Base-by-base conservation (phyloP, 805 yeast genomes). In the Aciculoconidium aculeatum region DNA sequence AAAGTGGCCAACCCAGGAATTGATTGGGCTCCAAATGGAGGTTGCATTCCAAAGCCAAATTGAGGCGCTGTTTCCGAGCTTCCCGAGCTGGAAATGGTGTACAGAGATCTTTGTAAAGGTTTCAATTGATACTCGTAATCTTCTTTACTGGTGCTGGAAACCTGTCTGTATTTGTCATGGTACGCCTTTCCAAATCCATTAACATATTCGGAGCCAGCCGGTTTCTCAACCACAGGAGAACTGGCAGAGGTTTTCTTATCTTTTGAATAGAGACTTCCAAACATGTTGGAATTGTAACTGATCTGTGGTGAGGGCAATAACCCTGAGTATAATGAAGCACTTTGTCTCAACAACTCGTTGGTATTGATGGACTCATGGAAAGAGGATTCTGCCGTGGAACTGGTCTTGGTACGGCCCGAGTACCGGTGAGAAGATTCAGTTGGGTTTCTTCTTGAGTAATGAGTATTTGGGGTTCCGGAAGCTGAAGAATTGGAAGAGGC, bases 281-380 rank as follows among this genome's bases (percentile, higher is more conserved):
- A 55, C 20, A 54, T 38, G 17, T 52, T 51, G 2, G 61, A 49
- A 6, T 49, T 37, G 27, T 50, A 49, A 30, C 58, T 51, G 16
- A 60, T 56, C 37, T 60, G 66, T 3, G 66, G 66, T 1, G 66
- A 61, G 1, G 67, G 66, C n/a, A 60, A 42, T 6, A 52, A 29
- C 9, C 49, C 65, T 2, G 64, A 55, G 19, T 44, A 43, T 8
- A 55, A 36, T 4, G 61, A 55, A 3, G 50, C 52, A 30, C 55
- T 51, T 12, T 49, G 55, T 24, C 47, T 49, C 49, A 55, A 49
- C 18, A 56, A 36, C 30, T 49, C 54, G 10, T 49, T 54, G 9
- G 57, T 53, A 32, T 50, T 37, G 21, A 51, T 37, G 1, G 61
- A 48, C 20, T 31, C 36, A 11, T 27, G 22, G 6, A 33, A 27